phyloP scores from a whole-genome alignment of 495 filamentous ascomycete genomes.

The Penicillium paradoxum region DNA sequence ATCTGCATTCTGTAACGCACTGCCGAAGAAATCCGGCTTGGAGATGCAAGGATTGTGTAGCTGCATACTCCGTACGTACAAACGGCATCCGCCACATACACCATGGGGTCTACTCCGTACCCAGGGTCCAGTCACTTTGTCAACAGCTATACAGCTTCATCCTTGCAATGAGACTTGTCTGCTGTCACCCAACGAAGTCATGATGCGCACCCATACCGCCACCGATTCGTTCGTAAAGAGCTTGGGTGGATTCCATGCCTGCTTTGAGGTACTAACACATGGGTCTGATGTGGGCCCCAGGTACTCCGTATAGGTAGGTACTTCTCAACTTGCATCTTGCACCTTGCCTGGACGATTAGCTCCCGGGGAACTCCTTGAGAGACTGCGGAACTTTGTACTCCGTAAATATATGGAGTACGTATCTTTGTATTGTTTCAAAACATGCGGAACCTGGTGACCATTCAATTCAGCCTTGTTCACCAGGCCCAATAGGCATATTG shows the following conservation, averaged over 20 bases:
- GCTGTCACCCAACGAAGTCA: background rate
- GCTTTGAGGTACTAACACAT: background rate
- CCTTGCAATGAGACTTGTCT: constrained; percentile 1
- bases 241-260: background rate
- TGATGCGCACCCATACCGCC: background rate
- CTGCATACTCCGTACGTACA: background rate
- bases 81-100: background rate
- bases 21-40: background rate
- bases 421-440: constrained; percentile 1
- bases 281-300: background rate
- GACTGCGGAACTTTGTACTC: background rate
- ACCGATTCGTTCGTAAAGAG: background rate
- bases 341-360: constrained; percentile 2
- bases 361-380: background rate
- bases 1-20: constrained; percentile 1
- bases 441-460: background rate
- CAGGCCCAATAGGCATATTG: background rate
- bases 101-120: background rate
- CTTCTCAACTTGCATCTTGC: background rate
- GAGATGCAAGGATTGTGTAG: constrained; percentile 1
- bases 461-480: background rate
- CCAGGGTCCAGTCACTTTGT: background rate
- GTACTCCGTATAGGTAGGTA: background rate
- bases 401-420: too few species aligned
- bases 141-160: constrained; percentile 1